These are phyloP conservation scores for Malbranchea cinnamomea DNA, from an alignment of 2,329 filamentous ascomycete species.

Conservation along the genomic window DNA sequence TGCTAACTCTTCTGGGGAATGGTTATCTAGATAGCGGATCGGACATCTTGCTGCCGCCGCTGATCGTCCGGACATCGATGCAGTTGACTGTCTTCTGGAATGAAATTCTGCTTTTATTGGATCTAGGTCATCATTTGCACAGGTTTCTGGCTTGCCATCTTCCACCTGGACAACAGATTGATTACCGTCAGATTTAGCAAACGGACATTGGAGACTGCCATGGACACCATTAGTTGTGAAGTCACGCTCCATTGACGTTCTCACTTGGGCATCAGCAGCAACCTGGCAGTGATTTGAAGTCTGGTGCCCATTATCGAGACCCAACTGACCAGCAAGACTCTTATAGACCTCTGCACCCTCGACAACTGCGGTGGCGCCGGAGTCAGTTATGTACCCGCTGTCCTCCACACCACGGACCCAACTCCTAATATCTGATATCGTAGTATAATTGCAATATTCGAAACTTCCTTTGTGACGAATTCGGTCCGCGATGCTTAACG, in stretches of 20 bases:
- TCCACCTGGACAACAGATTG: slow-evolving; percentile 25
- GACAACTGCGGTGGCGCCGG: slow-evolving; percentile 19
- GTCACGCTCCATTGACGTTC: slow-evolving; percentile 65
- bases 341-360: slow-evolving; percentile 28
- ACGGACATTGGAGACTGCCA: slow-evolving; percentile 68
- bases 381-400: slow-evolving; percentile 7
- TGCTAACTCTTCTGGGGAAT: slow-evolving; percentile 84
- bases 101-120: slow-evolving; percentile 35
- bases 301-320: slow-evolving; percentile 16
- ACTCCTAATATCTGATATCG: slow-evolving; percentile 5
- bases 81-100: slow-evolving; percentile 30
- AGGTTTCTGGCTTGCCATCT: slow-evolving; percentile 24
- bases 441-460: slow-evolving; percentile 3
- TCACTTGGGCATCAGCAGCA: slow-evolving; percentile 39
- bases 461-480: too few relatives aligned
- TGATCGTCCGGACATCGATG: slow-evolving; percentile 22
- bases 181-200: slow-evolving; percentile 40
- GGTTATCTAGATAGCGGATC: slow-evolving; percentile 82
- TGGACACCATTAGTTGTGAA: slow-evolving; percentile 77
- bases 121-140: slow-evolving; percentile 44
- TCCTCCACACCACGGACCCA: slow-evolving; percentile 10
- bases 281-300: slow-evolving; percentile 27
- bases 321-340: slow-evolving; percentile 16
- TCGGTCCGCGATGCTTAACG: slow-evolving; percentile 2
- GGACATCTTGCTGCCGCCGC: slow-evolving; percentile 59